phyloP scores from a whole-genome alignment of 108 stramenopile species.

The Seminavis robusta region DNA sequence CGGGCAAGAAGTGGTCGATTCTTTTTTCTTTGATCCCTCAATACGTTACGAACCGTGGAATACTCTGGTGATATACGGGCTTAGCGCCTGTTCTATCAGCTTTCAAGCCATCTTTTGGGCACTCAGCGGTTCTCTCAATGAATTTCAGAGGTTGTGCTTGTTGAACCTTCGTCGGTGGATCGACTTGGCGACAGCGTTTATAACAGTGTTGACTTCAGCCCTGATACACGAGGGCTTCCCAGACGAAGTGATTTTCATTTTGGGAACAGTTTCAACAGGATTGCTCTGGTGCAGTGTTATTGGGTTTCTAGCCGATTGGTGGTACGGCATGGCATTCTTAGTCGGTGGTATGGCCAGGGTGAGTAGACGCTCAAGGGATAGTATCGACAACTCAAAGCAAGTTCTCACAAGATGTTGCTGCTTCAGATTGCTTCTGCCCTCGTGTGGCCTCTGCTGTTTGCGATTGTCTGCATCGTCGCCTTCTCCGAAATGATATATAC shows the following conservation, averaged over 20 bases:
- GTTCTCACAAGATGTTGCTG: not conserved
- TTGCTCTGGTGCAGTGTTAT: conserved; percentile 35
- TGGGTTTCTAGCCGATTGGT: conserved; percentile 35
- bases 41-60: too few relatives aligned
- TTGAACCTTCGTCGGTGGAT: conserved; percentile 31
- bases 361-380: not conserved
- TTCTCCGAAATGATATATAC: conserved; percentile 39
- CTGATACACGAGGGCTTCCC: conserved; percentile 1
- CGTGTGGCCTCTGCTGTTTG: conserved; percentile 34
- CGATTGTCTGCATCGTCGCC: conserved; percentile 19
- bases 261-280: conserved; percentile 30
- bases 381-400: not conserved
- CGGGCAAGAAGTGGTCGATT: too few relatives aligned
- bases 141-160: conserved; percentile 19
- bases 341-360: conserved; percentile 6
- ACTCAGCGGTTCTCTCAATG: not conserved
- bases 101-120: not conserved
- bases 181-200: conserved; percentile 18
- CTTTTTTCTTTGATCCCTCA: too few relatives aligned
- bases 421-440: conserved; percentile 14
- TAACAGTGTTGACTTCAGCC: conserved; percentile 15
- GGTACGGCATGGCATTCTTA: conserved; percentile 42
- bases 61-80: conserved; percentile 25
- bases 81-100: conserved; percentile 8
- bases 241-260: not conserved